Evolutionary conservation across 768 basidiomycete genomes (phyloP), one percentile per base, ranked within the genome.

Genomic region (Leccinum truebloodii): DNA sequence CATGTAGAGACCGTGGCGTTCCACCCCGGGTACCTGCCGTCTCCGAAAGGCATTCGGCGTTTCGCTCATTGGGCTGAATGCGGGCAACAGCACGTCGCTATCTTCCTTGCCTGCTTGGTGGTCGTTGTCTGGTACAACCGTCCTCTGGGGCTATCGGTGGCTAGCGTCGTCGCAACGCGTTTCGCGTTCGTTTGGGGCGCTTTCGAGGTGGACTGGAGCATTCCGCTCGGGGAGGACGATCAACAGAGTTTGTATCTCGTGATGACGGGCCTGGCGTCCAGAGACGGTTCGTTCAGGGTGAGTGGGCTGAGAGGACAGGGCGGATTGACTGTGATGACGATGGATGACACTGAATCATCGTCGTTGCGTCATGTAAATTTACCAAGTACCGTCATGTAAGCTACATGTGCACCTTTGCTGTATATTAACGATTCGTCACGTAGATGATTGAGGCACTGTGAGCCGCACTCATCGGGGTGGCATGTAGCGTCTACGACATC

Each of bases 1-100:
- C 59, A 67, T 32, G 63, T 71, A 24, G 73, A 71, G 28, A 41
- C 48, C 46, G 63, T 76, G 60, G 58, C 72, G 12, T 77, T 77
- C 57, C 51, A 54, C 20, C 14, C 67, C 1, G 75, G 76, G 20
- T 77, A 76, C 68, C 51, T 70, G 13, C 18, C 64, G 2, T 66
- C 72, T 35, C 65, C 63, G 1, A 67, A 54, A 49, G 76, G 76
- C n/a, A 54, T 73, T n/a, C 71, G 70, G n/a, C 76, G 77, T 30
- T 75, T 76, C 41, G 71, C 73, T 22, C 68, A 78, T 52, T 78
- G 77, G 77, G 75, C 70, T 3, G 70, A 75, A 13, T 76, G 69
- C 54, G 76, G 70, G 2, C 58, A 64, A 50, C 71, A 73, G n/a
- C 74, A 77, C 53, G 67, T 73, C 61, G 59, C 69, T 67, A 71